A percentile compares a stretch with the other conserved stretches of the same genome.
These are phyloP conservation scores for Pichia nakasei DNA, from an alignment of 805 yeast genomes.

Conservation along the genomic window DNA sequence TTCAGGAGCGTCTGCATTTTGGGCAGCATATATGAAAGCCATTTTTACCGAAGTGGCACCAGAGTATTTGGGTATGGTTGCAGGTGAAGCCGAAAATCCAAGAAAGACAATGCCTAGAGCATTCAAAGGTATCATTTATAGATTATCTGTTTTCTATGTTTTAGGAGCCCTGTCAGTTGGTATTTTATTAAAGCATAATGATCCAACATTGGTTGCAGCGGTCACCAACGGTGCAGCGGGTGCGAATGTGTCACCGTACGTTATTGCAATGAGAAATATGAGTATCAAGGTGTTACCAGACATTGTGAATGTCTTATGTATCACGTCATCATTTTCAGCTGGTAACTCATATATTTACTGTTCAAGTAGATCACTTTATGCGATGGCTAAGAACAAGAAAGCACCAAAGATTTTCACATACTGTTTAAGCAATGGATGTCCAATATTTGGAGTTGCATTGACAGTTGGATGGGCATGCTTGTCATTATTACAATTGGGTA, in stretches of 20 bases:
- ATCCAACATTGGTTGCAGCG: slow-evolving; percentile 49
- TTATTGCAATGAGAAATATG: slow-evolving; percentile 69
- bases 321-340: slow-evolving; percentile 72
- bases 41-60: slow-evolving; percentile 74
- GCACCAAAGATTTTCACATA: slow-evolving; percentile 61
- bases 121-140: slow-evolving; percentile 61
- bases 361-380: slow-evolving; percentile 59
- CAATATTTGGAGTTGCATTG: slow-evolving; percentile 31
- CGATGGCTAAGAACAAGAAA: slow-evolving; percentile 60
- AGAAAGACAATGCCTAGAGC: slow-evolving; percentile 70
- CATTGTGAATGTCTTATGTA: slow-evolving; percentile 68
- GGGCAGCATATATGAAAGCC: slow-evolving; percentile 62
- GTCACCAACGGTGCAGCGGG: slow-evolving; percentile 58
- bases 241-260: slow-evolving; percentile 75
- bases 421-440: slow-evolving; percentile 54
- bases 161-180: slow-evolving; percentile 77
- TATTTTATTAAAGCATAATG: slow-evolving; percentile 62
- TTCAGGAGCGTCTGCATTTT: slow-evolving; percentile 56
- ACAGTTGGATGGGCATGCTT: slow-evolving; percentile 23
- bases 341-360: slow-evolving; percentile 77
- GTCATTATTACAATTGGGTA: slow-evolving; percentile 29
- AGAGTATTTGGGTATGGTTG: slow-evolving; percentile 76
- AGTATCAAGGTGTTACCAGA: slow-evolving; percentile 62
- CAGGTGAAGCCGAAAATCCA: slow-evolving; percentile 61
- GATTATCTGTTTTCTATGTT: slow-evolving; percentile 59